phyloP scores from a whole-genome alignment of 1,139 yeast genomes.

The Taphrina betulina region DNA sequence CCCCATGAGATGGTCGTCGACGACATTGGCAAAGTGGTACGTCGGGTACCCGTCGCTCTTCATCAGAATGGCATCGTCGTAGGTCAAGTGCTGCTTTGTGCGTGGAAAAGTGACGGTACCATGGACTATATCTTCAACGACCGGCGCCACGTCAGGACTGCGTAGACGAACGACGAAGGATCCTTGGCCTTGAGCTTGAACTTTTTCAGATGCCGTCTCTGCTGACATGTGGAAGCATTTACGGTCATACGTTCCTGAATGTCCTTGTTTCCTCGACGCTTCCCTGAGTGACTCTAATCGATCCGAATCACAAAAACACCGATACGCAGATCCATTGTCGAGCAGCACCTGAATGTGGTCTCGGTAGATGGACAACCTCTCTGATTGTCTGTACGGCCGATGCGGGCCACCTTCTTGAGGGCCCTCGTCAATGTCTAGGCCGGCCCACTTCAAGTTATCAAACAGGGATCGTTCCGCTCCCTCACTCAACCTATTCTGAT shows the following conservation, averaged over 20 bases:
- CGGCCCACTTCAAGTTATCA: constrained; percentile 75
- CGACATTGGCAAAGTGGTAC: constrained; percentile 91
- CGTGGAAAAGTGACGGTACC: constrained; percentile 27
- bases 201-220: constrained; percentile 48
- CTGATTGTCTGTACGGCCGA: constrained; percentile 84
- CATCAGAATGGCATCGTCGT: constrained; percentile 82
- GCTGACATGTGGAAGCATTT: constrained; percentile 56
- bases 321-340: constrained; percentile 69
- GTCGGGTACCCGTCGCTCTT: constrained; percentile 95
- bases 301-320: constrained; percentile 84
- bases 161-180: constrained; percentile 43
- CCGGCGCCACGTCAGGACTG: constrained; percentile 13
- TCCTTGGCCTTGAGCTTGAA: constrained; percentile 42
- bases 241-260: constrained; percentile 92
- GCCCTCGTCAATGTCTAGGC: constrained; percentile 75
- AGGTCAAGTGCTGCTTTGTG: constrained; percentile 50
- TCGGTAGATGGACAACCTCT: constrained; percentile 63
- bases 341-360: constrained; percentile 59
- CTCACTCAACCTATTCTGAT: constrained; percentile 65
- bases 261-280: constrained; percentile 69
- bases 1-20: constrained; percentile 89
- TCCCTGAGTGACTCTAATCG: constrained; percentile 65
- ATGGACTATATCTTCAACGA: constrained; percentile 29
- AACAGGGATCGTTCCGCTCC: constrained; percentile 85
- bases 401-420: constrained; percentile 63